Conservation (phyloP, 2,329 filamentous ascomycete genomes). For the Pseudogymnoascus sp. region DNA sequence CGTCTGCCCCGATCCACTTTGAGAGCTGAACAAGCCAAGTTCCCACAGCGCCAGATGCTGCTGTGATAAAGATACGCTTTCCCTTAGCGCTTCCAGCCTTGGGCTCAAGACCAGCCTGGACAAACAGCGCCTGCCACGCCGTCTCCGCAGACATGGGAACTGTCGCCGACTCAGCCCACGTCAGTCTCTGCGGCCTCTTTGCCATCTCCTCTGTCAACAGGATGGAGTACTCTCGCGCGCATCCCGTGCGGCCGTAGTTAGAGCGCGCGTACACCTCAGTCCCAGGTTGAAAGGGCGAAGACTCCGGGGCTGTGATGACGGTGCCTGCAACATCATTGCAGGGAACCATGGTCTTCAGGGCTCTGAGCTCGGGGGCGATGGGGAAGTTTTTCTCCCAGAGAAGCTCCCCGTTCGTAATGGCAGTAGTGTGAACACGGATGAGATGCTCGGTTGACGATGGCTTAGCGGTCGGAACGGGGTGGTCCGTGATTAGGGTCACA, state of each 20-base stretch:
- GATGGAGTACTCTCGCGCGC: conserved; percentile 33
- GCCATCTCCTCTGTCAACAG: conserved; percentile 32
- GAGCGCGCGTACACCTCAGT: conserved; percentile 33
- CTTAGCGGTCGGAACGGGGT: conserved; percentile 22
- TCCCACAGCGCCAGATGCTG: conserved; percentile 38
- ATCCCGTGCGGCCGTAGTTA: conserved; percentile 30
- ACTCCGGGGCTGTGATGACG: conserved; percentile 30
- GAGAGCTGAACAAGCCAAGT: conserved; percentile 38
- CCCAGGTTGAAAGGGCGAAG: conserved; percentile 33
- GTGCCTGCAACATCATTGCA: conserved; percentile 37
- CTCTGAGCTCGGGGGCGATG: conserved; percentile 12
- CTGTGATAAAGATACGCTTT: conserved; percentile 37
- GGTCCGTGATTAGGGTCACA: conserved; percentile 12
- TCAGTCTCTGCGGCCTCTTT: conserved; percentile 29
- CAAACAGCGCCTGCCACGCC: conserved; percentile 39
- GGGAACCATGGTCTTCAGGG: conserved; percentile 28
- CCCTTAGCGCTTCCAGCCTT: conserved; percentile 21
- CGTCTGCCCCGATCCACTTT: conserved; percentile 30
- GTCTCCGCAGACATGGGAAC: conserved; percentile 35
- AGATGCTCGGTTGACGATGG: conserved; percentile 29
- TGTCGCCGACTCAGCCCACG: conserved; percentile 32
- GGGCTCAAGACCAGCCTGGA: conserved; percentile 27
- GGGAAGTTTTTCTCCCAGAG: conserved; percentile 33
- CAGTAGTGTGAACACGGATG: conserved; percentile 33
- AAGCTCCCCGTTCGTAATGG: conserved; percentile 37